Percentiles rank a stretch among this genome's conserved stretches.
Evolutionary conservation across 768 basidiomycete species (phyloP).

Genomic region (Boletus rubescentipes): DNA sequence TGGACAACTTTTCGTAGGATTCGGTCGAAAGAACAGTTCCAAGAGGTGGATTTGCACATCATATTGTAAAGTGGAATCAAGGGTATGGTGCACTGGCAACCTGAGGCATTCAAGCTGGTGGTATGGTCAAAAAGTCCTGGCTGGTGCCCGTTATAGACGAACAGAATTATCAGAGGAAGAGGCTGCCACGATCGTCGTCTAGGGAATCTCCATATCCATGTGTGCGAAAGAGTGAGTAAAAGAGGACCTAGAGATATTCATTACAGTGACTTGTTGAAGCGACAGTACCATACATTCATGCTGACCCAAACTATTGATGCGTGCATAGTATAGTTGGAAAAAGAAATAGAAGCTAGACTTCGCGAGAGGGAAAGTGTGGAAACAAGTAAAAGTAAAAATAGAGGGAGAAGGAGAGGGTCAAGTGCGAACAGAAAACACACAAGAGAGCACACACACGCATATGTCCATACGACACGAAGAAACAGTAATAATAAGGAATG

Average conservation of each 20-base stretch:
- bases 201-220: background rate
- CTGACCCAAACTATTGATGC: slow-evolving; percentile 7
- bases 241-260: background rate
- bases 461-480: slow-evolving; percentile 4
- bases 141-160: no score
- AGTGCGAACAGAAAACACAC: background rate
- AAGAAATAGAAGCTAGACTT: background rate
- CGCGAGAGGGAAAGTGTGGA: no score
- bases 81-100: no score
- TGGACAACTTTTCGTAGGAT: no score
- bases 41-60: no score
- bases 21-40: no score
- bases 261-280: slow-evolving; percentile 9
- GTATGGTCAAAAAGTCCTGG: no score
- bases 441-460: background rate
- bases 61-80: no score
- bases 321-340: slow-evolving; percentile 17
- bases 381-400: background rate
- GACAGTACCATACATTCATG: slow-evolving; percentile 22
- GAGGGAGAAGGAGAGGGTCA: background rate
- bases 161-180: no score
- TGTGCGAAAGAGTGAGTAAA: background rate
- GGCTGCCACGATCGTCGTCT: background rate
- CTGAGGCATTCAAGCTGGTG: no score
- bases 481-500: slow-evolving; percentile 11